These are phyloP conservation scores for Boletus bicolor DNA, from an alignment of 768 basidiomycete species.

Conservation along the genomic window DNA sequence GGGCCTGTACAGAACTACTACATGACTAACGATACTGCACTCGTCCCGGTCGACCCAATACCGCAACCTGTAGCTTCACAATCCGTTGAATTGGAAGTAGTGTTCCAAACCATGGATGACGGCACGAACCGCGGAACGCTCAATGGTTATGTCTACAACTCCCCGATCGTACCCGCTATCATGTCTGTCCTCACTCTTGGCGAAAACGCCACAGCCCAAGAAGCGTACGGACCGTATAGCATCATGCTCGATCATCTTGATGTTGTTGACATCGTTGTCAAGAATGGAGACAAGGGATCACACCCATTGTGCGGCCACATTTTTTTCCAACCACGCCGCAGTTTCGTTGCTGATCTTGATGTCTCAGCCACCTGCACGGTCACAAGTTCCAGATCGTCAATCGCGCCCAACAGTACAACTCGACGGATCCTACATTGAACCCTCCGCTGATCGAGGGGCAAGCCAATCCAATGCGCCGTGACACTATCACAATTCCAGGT, in stretches of 20 bases:
- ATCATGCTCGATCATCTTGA: slow-evolving; percentile 74
- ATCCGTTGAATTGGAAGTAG: slow-evolving; percentile 66
- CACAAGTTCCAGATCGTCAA: slow-evolving; percentile 83
- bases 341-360: neutral
- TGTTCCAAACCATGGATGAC: slow-evolving; percentile 82
- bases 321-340: neutral
- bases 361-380: slow-evolving; percentile 80
- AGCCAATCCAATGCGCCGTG: slow-evolving; percentile 86
- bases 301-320: slow-evolving; percentile 74
- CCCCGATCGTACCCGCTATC: slow-evolving; percentile 70
- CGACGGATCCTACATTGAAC: slow-evolving; percentile 72
- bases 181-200: slow-evolving; percentile 79
- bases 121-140: slow-evolving; percentile 84
- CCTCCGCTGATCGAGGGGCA: slow-evolving; percentile 77
- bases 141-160: slow-evolving; percentile 65
- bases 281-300: slow-evolving; percentile 68
- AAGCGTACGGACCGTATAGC: slow-evolving; percentile 77
- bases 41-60: slow-evolving; percentile 59
- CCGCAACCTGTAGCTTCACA: slow-evolving; percentile 51
- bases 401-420: slow-evolving; percentile 66
- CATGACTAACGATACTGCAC: slow-evolving; percentile 60
- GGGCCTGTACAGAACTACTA: slow-evolving; percentile 55
- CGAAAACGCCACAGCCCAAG: slow-evolving; percentile 56
- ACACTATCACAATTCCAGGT: slow-evolving; percentile 78
- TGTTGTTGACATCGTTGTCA: slow-evolving; percentile 73